Base-by-base conservation (phyloP, 1,139 yeast genomes). In the Blastobotrys raffinosifermentans region DNA sequence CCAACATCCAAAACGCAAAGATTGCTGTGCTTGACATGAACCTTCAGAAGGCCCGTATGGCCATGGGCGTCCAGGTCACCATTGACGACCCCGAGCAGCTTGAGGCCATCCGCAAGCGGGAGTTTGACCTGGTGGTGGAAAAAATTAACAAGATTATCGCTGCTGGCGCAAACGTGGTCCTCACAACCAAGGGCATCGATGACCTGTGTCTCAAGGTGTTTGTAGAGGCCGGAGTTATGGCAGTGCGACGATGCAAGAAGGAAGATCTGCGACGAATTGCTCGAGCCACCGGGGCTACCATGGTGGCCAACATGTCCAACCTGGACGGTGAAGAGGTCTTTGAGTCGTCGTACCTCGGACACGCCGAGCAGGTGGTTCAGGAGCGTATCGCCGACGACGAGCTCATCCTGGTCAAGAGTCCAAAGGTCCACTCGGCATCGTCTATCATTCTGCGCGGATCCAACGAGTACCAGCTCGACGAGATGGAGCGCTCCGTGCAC, bases 271-370 rank as follows among this genome's bases (percentile, higher is more conserved):
- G 95, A 62, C 78, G 98, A 69, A 91, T 93, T 53, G 97, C 98
- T 8, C 77, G 96, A 57, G 98, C 98, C 27, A 86, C 97, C 3
- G 99, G 99, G 43, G 99, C 96, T 29, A 84, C 96, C 3, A 69
- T 93, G 55, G 74, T 93, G 35, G 72, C 85, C 44, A 82, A 85
- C 46, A 76, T 93, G 75, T 81, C 96, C 41, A 91, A 93, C 58
- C 72, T 93, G 62, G 98, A 91, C 61, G 98, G 99, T 53, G 98
- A 93, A 40, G 99, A 93, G 64, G 86, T 93, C 25, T 93, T 89
- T 58, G 99, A 93, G 64, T 50, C 87, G 3, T 73, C 85, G 35
- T 83, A 80, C 60, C 70, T 93, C 52, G 99, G 99, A 44, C 66
- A 72, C 40, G 97, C 98, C 38, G 95, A 85, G 48, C 94, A 84